Evolutionary conservation across 352 stramenopile genomes (phyloP).

Genomic region (Discostella stelligera): DNA sequence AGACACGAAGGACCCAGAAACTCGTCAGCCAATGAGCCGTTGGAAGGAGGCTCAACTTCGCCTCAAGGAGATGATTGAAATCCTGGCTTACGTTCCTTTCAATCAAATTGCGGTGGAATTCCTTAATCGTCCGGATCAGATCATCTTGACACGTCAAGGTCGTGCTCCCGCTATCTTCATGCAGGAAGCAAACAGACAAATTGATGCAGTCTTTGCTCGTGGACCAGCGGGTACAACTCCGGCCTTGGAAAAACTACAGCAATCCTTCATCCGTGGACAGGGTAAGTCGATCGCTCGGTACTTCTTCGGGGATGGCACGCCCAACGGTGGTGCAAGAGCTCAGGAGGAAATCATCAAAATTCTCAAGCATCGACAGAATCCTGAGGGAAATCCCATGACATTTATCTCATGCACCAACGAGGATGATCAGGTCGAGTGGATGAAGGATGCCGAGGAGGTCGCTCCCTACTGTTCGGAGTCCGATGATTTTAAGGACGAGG

Average conservation of each 20-base stretch:
- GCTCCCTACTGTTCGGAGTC: constrained; percentile 47
- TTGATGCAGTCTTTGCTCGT: constrained; percentile 39
- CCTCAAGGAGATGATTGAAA: constrained; percentile 58
- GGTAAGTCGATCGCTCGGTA: constrained; percentile 44
- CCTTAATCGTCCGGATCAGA: constrained; percentile 41
- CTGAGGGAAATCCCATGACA: constrained; percentile 49
- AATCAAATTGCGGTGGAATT: constrained; percentile 48
- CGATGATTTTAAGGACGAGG: constrained; percentile 53
- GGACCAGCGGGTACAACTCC: constrained; percentile 44
- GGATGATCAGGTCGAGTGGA: constrained; percentile 55
- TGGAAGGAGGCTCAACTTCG: constrained; percentile 42
- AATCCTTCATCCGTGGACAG: constrained; percentile 34
- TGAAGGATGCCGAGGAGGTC: constrained; percentile 59
- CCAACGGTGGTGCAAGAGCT: constrained; percentile 43
- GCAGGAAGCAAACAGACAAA: constrained; percentile 26
- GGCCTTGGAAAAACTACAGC: constrained; percentile 45
- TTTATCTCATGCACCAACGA: constrained; percentile 56
- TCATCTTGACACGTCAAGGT: constrained; percentile 34
- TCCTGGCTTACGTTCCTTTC: constrained; percentile 51
- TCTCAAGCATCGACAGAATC: constrained; percentile 39
- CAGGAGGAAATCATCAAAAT: constrained; percentile 42
- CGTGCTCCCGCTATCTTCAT: constrained; percentile 38
- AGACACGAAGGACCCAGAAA: constrained; percentile 33
- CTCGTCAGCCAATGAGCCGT: constrained; percentile 21
- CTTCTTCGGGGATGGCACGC: constrained; percentile 52